Base-by-base conservation (phyloP, 2,329 filamentous ascomycete species). In the Pseudovirgaria hyperparasitica region DNA sequence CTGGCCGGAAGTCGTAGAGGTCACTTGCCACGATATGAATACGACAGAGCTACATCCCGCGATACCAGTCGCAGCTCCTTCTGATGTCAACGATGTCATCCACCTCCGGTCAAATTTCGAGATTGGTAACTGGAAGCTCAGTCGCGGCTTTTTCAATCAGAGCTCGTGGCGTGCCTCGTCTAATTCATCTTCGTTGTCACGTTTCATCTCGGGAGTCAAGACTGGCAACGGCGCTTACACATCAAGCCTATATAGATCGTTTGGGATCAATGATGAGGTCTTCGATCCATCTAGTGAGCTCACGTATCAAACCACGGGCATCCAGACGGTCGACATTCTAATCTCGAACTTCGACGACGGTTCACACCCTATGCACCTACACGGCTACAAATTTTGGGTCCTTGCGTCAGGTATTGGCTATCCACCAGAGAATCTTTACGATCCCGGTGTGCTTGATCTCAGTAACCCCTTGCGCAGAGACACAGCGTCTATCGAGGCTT, bases 321-420 rank as follows among this genome's bases (percentile, higher is more conserved):
- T 52, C 12, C 48, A 48, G 18, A 51, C 44, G 4, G 43, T 58
- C 17, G 55, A 58, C 29, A 39, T 50, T 19, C 27, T 48, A 2
- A 27, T 50, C 20, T 50, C 55, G 25, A 49, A 59, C 25, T 51
- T 39, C 39, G 47, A 30, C 31, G 42, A 47, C 27, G 45, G 42
- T 13, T 47, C 35, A 24, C 65, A 67, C 31, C 65, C 62, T 1
- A 63, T 66, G 43, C 64, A 65, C 35, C 48, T 66, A 2, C 64
- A 67, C 49, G 63, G 62, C 3, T 59, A 80, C 26, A 55, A 72
- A 4, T 85, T 86, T 59, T 79, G 82, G 41, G 61, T 76, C 4
- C 47, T 82, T 50, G 44, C 52, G 3, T 41, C 41, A 9, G 41
- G 39, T 4, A 38, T 41, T 12, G 37, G 36, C 9, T 46, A 48